These are phyloP conservation scores for Haplosporangium sp. DNA, from an alignment of 371 early-diverging fungal genomes.

Conservation along the genomic window DNA sequence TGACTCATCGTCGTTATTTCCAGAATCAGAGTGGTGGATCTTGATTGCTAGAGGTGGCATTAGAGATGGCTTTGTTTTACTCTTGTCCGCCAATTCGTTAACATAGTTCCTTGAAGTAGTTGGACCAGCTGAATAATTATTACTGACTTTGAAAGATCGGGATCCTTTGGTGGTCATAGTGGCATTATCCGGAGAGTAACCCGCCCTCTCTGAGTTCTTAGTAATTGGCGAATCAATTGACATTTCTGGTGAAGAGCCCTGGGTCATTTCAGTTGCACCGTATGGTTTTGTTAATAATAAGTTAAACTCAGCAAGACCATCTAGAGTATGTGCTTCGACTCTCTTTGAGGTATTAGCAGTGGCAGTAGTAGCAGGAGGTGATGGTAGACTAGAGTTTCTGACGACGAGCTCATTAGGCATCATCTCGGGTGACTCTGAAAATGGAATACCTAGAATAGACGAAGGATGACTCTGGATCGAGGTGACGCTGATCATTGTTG, in stretches of 20 bases:
- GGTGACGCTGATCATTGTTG: conserved; percentile 20
- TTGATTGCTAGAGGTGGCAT: conserved; percentile 1
- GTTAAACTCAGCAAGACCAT: not conserved
- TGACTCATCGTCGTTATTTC: not conserved
- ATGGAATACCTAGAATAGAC: conserved; percentile 39
- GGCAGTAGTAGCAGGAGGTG: not conserved
- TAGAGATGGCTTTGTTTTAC: not conserved
- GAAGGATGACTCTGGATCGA: conserved; percentile 37
- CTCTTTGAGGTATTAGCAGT: not conserved
- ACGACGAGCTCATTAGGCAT: conserved; percentile 13
- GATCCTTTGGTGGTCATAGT: not conserved
- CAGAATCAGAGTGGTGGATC: not conserved
- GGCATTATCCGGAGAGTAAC: not conserved
- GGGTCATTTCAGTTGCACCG: not conserved
- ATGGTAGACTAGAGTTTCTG: not conserved
- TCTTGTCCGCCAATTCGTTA: not conserved
- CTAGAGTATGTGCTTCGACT: not conserved
- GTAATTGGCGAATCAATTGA: conserved; percentile 21
- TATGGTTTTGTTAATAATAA: conserved; percentile 12
- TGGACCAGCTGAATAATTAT: not conserved
- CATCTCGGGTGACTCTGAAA: conserved; percentile 51
- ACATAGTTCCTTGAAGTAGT: too few species aligned
- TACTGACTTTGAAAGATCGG: not conserved
- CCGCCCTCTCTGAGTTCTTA: not conserved
- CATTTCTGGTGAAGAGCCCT: conserved; percentile 11